Evolutionary conservation across 2,329 filamentous ascomycete species (phyloP).

Genomic region (Macrophomina phaseolina): DNA sequence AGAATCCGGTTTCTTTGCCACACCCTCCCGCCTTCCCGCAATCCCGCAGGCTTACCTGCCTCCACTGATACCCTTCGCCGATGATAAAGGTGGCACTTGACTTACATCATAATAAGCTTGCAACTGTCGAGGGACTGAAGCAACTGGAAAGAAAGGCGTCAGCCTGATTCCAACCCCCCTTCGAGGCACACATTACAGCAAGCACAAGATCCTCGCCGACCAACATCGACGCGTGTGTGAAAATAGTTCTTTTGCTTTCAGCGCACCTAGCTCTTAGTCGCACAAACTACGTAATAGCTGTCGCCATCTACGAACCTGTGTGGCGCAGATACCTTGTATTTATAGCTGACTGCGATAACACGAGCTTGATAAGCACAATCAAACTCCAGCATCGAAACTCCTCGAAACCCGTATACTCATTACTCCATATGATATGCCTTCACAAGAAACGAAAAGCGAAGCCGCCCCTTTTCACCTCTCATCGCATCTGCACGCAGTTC

Average conservation of each 20-base stretch:
- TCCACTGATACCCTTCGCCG: background rate
- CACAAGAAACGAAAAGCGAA: too few species aligned
- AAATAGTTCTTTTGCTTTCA: background rate
- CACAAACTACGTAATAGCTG: background rate
- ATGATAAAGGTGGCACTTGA: background rate
- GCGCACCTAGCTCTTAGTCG: background rate
- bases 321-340: too few species aligned
- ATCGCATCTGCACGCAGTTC: too few species aligned
- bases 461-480: too few species aligned
- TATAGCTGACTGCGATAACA: too few species aligned
- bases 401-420: too few species aligned
- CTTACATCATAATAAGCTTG: conserved; percentile 1
- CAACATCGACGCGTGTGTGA: background rate
- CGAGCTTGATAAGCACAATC: too few species aligned
- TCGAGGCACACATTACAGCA: background rate
- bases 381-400: too few species aligned
- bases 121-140: background rate
- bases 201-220: background rate
- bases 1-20: conserved; percentile 15
- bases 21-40: background rate
- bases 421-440: too few species aligned
- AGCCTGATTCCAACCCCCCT: background rate
- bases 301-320: background rate
- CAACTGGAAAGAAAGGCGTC: background rate
- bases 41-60: background rate